These are phyloP conservation scores for Hygrocybe punicea DNA, from an alignment of 768 basidiomycete species.

Conservation along the genomic window DNA sequence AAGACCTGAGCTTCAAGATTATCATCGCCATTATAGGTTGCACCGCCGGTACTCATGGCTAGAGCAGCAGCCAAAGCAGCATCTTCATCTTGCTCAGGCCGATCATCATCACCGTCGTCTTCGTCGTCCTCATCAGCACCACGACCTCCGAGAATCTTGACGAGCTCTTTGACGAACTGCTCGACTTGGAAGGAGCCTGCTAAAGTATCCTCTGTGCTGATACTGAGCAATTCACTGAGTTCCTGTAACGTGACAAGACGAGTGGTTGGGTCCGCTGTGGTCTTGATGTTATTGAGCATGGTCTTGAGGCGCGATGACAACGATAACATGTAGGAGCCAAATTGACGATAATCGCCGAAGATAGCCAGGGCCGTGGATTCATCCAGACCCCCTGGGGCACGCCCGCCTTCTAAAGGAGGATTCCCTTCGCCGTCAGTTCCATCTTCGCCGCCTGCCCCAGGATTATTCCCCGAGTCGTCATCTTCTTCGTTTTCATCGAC, in stretches of 20 bases:
- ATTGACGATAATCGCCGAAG: slow-evolving; percentile 81
- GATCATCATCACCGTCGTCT: slow-evolving; percentile 62
- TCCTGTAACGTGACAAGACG: slow-evolving; percentile 91
- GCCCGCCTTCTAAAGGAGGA: slow-evolving; percentile 39
- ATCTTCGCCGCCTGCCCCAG: slow-evolving; percentile 45
- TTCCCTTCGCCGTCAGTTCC: slow-evolving; percentile 34
- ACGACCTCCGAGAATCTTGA: slow-evolving; percentile 83
- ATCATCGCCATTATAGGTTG: slow-evolving; percentile 70
- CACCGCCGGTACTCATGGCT: slow-evolving; percentile 70
- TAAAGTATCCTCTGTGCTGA: slow-evolving; percentile 95
- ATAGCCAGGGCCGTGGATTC: slow-evolving; percentile 74
- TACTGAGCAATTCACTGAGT: slow-evolving; percentile 88
- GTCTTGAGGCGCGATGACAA: slow-evolving; percentile 84
- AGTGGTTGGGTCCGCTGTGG: slow-evolving; percentile 77
- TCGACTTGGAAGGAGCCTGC: slow-evolving; percentile 95
- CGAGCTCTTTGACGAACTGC: slow-evolving; percentile 85
- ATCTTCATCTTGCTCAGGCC: slow-evolving; percentile 70
- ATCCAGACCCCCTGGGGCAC: slow-evolving; percentile 54
- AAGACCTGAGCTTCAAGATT: slow-evolving; percentile 92
- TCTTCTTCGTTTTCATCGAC: slow-evolving; percentile 48
- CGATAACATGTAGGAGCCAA: slow-evolving; percentile 91
- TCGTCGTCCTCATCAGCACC: slow-evolving; percentile 74
- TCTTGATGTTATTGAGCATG: slow-evolving; percentile 85
- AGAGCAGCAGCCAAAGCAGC: slow-evolving; percentile 85
- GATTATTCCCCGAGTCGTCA: slow-evolving; percentile 44